Conservation (phyloP, 352 stramenopile genomes). For the Globisporangium cylindrosporum region DNA sequence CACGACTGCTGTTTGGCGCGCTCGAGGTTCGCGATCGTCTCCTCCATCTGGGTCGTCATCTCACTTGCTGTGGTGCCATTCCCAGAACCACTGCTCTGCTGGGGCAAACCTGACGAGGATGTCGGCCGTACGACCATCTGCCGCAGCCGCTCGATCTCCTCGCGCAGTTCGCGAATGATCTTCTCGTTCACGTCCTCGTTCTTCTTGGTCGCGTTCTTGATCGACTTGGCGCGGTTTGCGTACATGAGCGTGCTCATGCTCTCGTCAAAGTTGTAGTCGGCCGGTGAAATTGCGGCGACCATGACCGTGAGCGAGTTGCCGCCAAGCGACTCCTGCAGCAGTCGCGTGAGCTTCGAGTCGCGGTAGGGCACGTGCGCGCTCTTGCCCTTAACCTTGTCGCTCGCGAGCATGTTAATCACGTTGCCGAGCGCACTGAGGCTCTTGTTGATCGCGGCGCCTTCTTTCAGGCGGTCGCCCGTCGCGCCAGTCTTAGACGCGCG, state of each 20-base stretch:
- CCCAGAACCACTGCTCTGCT: neutral
- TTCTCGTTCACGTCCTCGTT: conserved; percentile 92
- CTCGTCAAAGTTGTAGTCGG: conserved; percentile 93
- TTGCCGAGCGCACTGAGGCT: conserved; percentile 89
- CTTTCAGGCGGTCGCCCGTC: conserved; percentile 84
- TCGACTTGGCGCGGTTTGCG: conserved; percentile 90
- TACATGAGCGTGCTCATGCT: conserved; percentile 93
- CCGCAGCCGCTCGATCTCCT: conserved; percentile 90
- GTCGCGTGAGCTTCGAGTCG: conserved; percentile 88
- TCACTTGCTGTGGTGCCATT: conserved; percentile 20
- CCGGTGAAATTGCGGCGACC: conserved; percentile 90
- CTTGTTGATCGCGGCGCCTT: conserved; percentile 93
- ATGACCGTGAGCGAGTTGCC: conserved; percentile 94
- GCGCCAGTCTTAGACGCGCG: conserved; percentile 87
- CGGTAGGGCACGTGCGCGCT: conserved; percentile 86
- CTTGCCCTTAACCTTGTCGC: conserved; percentile 36
- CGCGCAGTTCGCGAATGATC: conserved; percentile 88
- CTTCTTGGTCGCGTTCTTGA: conserved; percentile 85
- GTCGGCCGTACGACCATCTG: conserved; percentile 72
- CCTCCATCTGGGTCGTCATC: conserved; percentile 80
- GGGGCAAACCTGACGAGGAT: conserved; percentile 18
- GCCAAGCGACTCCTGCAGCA: conserved; percentile 89
- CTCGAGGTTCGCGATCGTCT: conserved; percentile 85
- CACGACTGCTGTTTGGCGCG: conserved; percentile 87
- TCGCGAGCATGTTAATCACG: conserved; percentile 90